phyloP scores from a whole-genome alignment of 2,329 filamentous ascomycete species.

The Calonectria pseudoreteaudii region DNA sequence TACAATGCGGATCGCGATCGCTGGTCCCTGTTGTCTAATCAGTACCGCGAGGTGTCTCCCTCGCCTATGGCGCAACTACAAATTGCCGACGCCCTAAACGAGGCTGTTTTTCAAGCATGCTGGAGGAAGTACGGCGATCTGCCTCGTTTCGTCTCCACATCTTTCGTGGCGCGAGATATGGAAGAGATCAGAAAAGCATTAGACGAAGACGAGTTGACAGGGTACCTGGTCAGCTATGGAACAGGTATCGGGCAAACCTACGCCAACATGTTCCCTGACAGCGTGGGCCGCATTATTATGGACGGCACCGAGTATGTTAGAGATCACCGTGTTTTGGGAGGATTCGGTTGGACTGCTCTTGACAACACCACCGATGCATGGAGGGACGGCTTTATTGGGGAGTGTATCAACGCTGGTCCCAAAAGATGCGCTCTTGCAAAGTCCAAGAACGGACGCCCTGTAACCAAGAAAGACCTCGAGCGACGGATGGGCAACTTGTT shows the following conservation, averaged over 20 bases:
- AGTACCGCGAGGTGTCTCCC: conserved; percentile 53
- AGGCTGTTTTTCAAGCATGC: conserved; percentile 58
- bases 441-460: conserved; percentile 39
- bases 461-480: conserved; percentile 52
- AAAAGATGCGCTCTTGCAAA: conserved; percentile 58
- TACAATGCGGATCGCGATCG: conserved; percentile 58
- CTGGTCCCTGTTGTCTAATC: conserved; percentile 55
- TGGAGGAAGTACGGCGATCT: conserved; percentile 57
- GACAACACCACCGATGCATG: conserved; percentile 63
- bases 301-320: conserved; percentile 62
- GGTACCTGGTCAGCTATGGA: conserved; percentile 64
- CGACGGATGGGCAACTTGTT: conserved; percentile 54
- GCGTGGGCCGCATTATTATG: conserved; percentile 60
- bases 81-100: conserved; percentile 58
- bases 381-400: conserved; percentile 62
- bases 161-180: conserved; percentile 60
- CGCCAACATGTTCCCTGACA: conserved; percentile 61
- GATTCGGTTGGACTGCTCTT: conserved; percentile 60
- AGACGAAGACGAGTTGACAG: conserved; percentile 59
- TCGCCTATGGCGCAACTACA: conserved; percentile 54
- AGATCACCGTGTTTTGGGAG: conserved; percentile 58
- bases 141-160: conserved; percentile 58
- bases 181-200: conserved; percentile 61
- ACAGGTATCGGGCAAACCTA: conserved; percentile 65
- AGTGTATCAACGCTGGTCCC: conserved; percentile 61